Base-by-base conservation (phyloP, 2,329 filamentous ascomycete genomes). In the Fusarium xylarioides region DNA sequence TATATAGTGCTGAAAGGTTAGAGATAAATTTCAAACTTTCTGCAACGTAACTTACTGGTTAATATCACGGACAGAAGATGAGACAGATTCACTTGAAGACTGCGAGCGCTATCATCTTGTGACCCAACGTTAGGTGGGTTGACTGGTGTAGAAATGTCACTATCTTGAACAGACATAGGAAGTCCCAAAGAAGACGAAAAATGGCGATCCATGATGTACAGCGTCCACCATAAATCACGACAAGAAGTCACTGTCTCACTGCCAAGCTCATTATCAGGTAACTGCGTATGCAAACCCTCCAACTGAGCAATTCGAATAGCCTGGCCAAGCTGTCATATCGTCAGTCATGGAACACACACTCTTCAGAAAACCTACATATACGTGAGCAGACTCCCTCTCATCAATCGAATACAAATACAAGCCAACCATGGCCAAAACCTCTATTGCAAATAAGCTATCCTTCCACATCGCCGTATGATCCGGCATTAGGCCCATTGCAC, bases 261-360 rank as follows among this genome's bases (percentile, higher is more conserved):
- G 0, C 81, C 81, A 1, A 84, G 76, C 32, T 80, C 81, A 5
- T 77, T 74, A 32, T 83, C 81, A 0, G 82, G 82, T 1, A 85
- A 75, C 26, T 83, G 79, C 1, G 82, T 83, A 40, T 85, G 83
- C 8, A 85, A 32, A 0, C 83, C 82, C 65, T 83, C 82, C 3
- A 84, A n/a, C 19, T 83, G 82, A 5, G 83, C 83, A 5, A 84
- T 83, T 7, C 82, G 79, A 21, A 84, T 79, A 10, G 82, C 82
- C 42, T 83, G 82, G 4, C 79, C 80, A 38, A 84, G 74, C 83
- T 84, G n/a, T 1, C 0, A 8, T 3, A 0, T 0, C 15, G 40
- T 74, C 11, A 73, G n/a, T n/a, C n/a, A n/a, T n/a, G n/a, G n/a
- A n/a, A n/a, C n/a, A n/a, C n/a, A n/a, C n/a, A n/a, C n/a, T n/a